These are phyloP conservation scores for Gaeumannomyces sp. DNA, from an alignment of 2,329 filamentous ascomycete species.

Conservation along the genomic window DNA sequence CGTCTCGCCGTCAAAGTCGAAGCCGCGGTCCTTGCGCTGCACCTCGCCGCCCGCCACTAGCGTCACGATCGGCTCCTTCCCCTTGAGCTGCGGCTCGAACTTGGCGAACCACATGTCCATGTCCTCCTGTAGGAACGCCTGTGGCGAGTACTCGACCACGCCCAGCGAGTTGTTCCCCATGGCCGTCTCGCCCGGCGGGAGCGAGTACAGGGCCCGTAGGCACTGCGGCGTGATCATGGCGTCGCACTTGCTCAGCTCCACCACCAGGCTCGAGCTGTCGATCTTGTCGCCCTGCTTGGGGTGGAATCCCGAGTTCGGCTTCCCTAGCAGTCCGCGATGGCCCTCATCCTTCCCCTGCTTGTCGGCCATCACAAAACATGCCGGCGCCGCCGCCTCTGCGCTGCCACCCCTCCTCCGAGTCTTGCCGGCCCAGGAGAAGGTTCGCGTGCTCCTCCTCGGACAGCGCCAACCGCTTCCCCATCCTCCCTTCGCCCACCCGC, in stretches of 20 bases:
- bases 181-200: conserved; percentile 31
- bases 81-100: conserved; percentile 34
- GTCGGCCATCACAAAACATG: no score
- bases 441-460: conserved; percentile 18
- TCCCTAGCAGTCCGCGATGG: conserved; percentile 22
- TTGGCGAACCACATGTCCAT: conserved; percentile 41
- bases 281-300: conserved; percentile 26
- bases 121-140: conserved; percentile 46
- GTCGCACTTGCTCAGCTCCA: conserved; percentile 37
- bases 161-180: conserved; percentile 41
- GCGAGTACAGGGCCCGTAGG: conserved; percentile 41
- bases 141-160: conserved; percentile 48
- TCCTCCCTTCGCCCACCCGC: conserved; percentile 22
- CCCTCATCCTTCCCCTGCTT: not conserved
- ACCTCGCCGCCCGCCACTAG: conserved; percentile 29
- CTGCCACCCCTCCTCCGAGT: not conserved
- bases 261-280: conserved; percentile 21
- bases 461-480: conserved; percentile 19
- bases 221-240: conserved; percentile 51
- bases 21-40: conserved; percentile 28
- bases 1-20: conserved; percentile 33
- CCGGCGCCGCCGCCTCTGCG: no score
- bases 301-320: conserved; percentile 19
- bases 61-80: conserved; percentile 29
- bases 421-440: conserved; percentile 17